Conservation (phyloP, 805 yeast genomes). For the Metschnikowia continentalis region DNA sequence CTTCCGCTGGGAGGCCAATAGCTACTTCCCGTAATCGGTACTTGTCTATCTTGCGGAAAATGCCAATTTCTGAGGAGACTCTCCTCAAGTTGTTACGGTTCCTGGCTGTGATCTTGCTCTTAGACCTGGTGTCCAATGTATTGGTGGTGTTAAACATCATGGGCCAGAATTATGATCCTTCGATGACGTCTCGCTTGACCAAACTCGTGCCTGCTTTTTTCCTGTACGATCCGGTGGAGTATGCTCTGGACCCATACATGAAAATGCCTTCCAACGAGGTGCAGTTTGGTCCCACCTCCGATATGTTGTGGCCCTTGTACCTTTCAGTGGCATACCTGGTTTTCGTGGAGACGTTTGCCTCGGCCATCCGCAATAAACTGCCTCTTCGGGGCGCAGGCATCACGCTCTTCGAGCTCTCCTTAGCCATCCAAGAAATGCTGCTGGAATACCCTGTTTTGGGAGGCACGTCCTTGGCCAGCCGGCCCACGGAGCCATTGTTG, state of each 20-base stretch:
- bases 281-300: constrained; percentile 47
- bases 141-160: constrained; percentile 31
- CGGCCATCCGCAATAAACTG: constrained; percentile 49
- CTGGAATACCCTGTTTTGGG: constrained; percentile 29
- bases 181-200: constrained; percentile 9
- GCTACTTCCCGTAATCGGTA: constrained; percentile 10
- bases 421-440: constrained; percentile 72
- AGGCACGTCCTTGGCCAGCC: constrained; percentile 13
- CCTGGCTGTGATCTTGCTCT: constrained; percentile 24
- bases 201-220: constrained; percentile 6
- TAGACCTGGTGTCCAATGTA: constrained; percentile 24
- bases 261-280: constrained; percentile 24
- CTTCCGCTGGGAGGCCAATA: constrained; percentile 18
- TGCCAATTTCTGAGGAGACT: constrained; percentile 9
- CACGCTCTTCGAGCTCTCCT: constrained; percentile 70
- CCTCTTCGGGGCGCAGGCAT: constrained; percentile 65
- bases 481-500: constrained; percentile 52
- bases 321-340: constrained; percentile 56
- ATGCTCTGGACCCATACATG: constrained; percentile 26
- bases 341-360: constrained; percentile 61
- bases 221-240: constrained; percentile 13
- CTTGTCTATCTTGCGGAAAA: constrained; percentile 19
- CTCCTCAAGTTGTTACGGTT: constrained; percentile 24
- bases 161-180: constrained; percentile 6
- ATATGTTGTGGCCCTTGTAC: constrained; percentile 55